Base-by-base conservation (phyloP, 352 stramenopile genomes). In the Pythium apleroticum region DNA sequence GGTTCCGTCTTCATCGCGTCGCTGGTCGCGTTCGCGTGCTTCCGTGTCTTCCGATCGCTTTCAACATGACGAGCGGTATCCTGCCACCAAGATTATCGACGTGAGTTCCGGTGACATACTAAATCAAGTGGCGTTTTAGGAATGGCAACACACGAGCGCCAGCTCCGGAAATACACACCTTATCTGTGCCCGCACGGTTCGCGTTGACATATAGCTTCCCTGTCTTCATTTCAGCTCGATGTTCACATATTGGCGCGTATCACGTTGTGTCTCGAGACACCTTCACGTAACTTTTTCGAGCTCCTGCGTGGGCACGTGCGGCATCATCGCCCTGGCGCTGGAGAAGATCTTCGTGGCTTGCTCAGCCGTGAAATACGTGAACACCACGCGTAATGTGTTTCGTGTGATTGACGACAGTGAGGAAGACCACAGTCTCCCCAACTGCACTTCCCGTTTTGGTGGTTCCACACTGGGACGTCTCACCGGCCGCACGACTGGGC, bases 401-500 rank as follows among this genome's bases (percentile, higher is more conserved):
- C 57, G 45, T 0, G 15, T 63, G 11, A 33, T 63, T 20, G 45
- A 55, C 20, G 53, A 19, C 30, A 76, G 62, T 46, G 60, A 73
- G 1, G n/a, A 59, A 54, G 1, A 54, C 77, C 11, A 62, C 67
- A 1, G 50, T 61, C 12, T 62, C 80, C 11, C 45, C 65, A 9
- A 49, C 69, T 7, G 56, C 72, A 0, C 31, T 83, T 25, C 70
- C 75, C 0, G 63, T 80, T 4, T 12, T 80, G 20, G 68, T 83
- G 46, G 70, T 78, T 45, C 73, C 75, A 5, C 75, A 67, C 61
- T 77, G 73, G 75, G 73, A 80, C 53, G 71, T 72, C 33, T 63
- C 61, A 7, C 49, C 55, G 0, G 35, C 67, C 30, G 63, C 69
- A 14, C 64, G 73, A 19, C 72, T 73, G 28, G 63, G 63, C 37